Base-by-base conservation (phyloP, 768 basidiomycete species). In the Tremella yokohamensis region DNA sequence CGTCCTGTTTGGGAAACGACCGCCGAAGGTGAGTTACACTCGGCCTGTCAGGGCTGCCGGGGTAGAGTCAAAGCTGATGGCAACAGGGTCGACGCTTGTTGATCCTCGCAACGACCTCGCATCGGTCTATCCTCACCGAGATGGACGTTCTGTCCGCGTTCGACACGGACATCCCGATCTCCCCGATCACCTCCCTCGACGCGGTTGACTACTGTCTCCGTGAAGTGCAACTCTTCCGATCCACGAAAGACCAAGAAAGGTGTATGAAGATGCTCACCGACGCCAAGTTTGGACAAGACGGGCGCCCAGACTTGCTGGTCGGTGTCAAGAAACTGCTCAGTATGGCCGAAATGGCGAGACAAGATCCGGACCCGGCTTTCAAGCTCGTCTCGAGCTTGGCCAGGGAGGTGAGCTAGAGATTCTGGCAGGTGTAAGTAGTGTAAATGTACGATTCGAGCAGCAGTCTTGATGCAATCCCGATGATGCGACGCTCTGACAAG, bases 261-360 rank as follows among this genome's bases (percentile, higher is more conserved):
- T 85, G 87, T 1, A 80, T 92, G 58, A 76, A 72, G 34, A 84
- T 87, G 79, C 79, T 97, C 40, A 78, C 81, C 22, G 84, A 88
- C 55, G 87, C 89, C 1, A 89, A 89, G 11, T 85, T 93, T 60
- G 83, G 81, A 11, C 70, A 78, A 16, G 77, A 77, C 7, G 80
- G 81, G n/a, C 78, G 79, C 53, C 60, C 52, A 2, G 61, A 66
- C 19, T 64, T 92, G 65, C 84, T 86, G 62, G 87, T 98, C 48
- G 96, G 96, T 0, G 85, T 99, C 69, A 98, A 98, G 84, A 92
- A 89, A 78, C 70, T 99, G 75, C 76, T 99, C 72, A 90, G 86
- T 59, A 82, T 88, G 55, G 82, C 93, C 18, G 96, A 99, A 81
- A 97, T 96, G 93, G 89, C 93, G 49, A 82, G 94, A 69, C 96